These are phyloP conservation scores for Backusella morwellensis DNA, from an alignment of 192 early-diverging fungal species.

Conservation along the genomic window DNA sequence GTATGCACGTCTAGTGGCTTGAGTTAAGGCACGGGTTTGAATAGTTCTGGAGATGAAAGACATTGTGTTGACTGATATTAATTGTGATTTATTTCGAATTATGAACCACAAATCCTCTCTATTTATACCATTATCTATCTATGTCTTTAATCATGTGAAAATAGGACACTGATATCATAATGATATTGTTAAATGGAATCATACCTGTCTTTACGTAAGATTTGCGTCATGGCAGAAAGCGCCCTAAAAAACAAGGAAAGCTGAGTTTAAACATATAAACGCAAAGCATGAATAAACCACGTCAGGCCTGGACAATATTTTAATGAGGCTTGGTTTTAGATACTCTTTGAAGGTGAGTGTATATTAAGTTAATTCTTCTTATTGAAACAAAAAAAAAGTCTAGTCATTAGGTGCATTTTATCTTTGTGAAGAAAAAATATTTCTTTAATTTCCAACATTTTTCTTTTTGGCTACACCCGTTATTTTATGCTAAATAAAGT, in stretches of 20 bases:
- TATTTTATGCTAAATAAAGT: too few relatives aligned
- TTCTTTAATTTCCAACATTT: too few relatives aligned
- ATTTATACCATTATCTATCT: not conserved
- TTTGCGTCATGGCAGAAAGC: not conserved
- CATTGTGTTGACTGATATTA: not conserved
- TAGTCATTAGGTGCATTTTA: too few relatives aligned
- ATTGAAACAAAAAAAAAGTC: not conserved
- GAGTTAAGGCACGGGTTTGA: not conserved
- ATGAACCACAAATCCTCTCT: not conserved
- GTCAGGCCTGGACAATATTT: not conserved
- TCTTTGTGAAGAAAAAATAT: too few relatives aligned
- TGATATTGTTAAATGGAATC: not conserved
- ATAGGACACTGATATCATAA: not conserved
- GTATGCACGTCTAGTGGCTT: constrained; percentile 4
- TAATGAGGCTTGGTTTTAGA: not conserved
- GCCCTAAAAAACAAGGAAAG: not conserved
- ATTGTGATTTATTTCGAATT: not conserved
- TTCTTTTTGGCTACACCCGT: too few relatives aligned
- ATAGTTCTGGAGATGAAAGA: constrained; percentile 3
- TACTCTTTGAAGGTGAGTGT: not conserved
- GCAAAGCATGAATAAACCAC: not conserved
- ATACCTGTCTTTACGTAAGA: not conserved
- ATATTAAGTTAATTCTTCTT: not conserved
- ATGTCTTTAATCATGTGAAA: not conserved
- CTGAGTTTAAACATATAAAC: not conserved